A percentile compares a stretch with the other conserved stretches of the same genome.
Conservation (phyloP, 2,329 filamentous ascomycete species). For the Alternaria conjuncta region DNA sequence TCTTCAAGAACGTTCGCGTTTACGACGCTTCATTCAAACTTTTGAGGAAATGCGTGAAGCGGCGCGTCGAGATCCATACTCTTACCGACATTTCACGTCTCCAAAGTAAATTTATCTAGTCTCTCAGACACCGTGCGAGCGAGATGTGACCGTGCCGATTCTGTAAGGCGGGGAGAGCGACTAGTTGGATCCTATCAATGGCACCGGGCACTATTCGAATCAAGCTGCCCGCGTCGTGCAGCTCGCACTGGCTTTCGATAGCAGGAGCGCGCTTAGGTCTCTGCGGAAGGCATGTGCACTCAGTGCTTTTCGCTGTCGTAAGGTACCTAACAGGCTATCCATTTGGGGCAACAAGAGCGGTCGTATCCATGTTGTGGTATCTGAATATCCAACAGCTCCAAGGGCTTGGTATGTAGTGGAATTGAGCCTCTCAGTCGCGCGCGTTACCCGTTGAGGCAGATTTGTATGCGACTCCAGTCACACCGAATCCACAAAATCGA, state of each 20-base stretch:
- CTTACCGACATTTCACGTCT: neutral
- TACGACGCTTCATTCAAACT: neutral
- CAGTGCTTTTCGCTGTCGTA: neutral
- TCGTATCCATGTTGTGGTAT: neutral
- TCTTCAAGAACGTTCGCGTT: neutral
- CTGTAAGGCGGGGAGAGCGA: neutral
- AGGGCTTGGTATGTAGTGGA: neutral
- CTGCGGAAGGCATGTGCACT: neutral
- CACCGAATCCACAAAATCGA: neutral
- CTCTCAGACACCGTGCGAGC: neutral
- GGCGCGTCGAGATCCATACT: neutral
- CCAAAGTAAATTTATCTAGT: neutral
- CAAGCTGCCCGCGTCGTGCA: neutral
- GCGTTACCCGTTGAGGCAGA: neutral
- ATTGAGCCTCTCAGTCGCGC: neutral
- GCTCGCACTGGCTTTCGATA: neutral
- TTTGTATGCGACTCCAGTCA: neutral
- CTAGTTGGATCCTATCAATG: neutral
- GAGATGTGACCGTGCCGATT: neutral
- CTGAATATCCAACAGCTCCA: neutral
- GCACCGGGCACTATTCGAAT: neutral
- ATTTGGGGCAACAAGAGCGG: neutral
- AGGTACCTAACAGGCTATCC: neutral
- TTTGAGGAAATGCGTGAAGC: neutral
- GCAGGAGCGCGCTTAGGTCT: neutral